Conservation (phyloP, 768 basidiomycete genomes). For the Pisolithus marmoratus region DNA sequence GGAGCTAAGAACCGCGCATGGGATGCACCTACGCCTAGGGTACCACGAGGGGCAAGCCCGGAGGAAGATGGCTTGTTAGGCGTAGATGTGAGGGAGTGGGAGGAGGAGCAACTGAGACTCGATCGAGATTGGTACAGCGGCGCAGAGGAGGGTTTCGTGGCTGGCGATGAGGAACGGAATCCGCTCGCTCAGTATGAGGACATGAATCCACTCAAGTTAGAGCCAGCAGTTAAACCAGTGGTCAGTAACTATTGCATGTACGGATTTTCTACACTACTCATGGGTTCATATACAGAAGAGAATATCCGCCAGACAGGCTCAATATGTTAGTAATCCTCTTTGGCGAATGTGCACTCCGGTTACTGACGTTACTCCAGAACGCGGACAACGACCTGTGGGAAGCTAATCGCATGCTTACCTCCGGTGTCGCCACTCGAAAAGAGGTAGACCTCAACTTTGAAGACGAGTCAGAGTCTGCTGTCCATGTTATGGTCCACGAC, state of each 20-base stretch:
- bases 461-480: slow-evolving; percentile 92
- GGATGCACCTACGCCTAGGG: slow-evolving; percentile 83
- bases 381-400: slow-evolving; percentile 99
- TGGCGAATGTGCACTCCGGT: slow-evolving; percentile 3
- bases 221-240: slow-evolving; percentile 70
- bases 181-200: slow-evolving; percentile 93
- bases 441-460: slow-evolving; percentile 91
- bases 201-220: slow-evolving; percentile 59
- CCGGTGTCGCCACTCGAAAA: slow-evolving; percentile 86
- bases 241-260: slow-evolving; percentile 34
- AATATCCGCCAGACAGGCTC: slow-evolving; percentile 91
- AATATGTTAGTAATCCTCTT: slow-evolving; percentile 63
- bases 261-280: not conserved
- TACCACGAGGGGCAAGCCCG: slow-evolving; percentile 59
- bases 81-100: slow-evolving; percentile 87
- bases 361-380: slow-evolving; percentile 49
- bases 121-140: slow-evolving; percentile 97
- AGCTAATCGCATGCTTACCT: slow-evolving; percentile 94
- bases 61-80: slow-evolving; percentile 61
- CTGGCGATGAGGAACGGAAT: slow-evolving; percentile 89
- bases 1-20: slow-evolving; percentile 49
- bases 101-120: slow-evolving; percentile 87
- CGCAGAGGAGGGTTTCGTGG: slow-evolving; percentile 81
- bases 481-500: slow-evolving; percentile 96
- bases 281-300: slow-evolving; percentile 50